Percentiles rank a stretch among this genome's conserved stretches.
Evolutionary conservation across 1,139 yeast genomes (phyloP).

Genomic region (Yamadazyma friedrichii): DNA sequence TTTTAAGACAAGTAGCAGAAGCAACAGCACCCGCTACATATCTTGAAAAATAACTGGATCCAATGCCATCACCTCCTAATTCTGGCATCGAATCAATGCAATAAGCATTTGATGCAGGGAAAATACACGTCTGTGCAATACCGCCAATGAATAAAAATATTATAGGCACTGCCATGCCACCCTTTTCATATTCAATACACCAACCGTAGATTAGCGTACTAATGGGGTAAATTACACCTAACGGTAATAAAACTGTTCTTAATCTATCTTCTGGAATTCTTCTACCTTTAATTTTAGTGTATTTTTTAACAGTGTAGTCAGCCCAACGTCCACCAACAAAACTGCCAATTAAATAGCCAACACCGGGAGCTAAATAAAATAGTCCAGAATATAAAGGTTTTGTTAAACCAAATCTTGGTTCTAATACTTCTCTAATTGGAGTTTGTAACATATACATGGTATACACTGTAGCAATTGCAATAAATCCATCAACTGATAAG

Average conservation of each 20-base stretch:
- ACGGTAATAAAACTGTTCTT: slow-evolving; percentile 33
- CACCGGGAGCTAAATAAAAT: slow-evolving; percentile 54
- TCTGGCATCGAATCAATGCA: slow-evolving; percentile 57
- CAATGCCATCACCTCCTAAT: slow-evolving; percentile 52
- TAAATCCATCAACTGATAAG: slow-evolving; percentile 42
- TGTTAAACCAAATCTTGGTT: slow-evolving; percentile 48
- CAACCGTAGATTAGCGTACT: slow-evolving; percentile 51
- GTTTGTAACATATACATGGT: slow-evolving; percentile 53
- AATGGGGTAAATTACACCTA: slow-evolving; percentile 40
- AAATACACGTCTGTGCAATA: slow-evolving; percentile 47
- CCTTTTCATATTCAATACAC: slow-evolving; percentile 45
- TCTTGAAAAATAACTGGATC: slow-evolving; percentile 49
- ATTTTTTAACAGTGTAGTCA: slow-evolving; percentile 42
- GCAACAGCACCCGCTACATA: slow-evolving; percentile 51
- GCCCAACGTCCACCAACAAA: slow-evolving; percentile 51
- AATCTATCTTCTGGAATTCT: slow-evolving; percentile 54
- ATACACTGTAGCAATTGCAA: slow-evolving; percentile 38
- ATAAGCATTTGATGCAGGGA: slow-evolving; percentile 52
- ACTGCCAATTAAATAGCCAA: slow-evolving; percentile 48
- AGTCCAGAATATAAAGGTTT: slow-evolving; percentile 48
- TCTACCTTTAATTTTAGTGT: slow-evolving; percentile 40
- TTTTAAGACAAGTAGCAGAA: slow-evolving; percentile 44
- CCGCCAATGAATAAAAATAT: slow-evolving; percentile 48
- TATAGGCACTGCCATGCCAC: slow-evolving; percentile 55
- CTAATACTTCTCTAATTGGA: slow-evolving; percentile 53